Evolutionary conservation across 495 filamentous ascomycete genomes (phyloP).

Genomic region (Physcia stellaris): DNA sequence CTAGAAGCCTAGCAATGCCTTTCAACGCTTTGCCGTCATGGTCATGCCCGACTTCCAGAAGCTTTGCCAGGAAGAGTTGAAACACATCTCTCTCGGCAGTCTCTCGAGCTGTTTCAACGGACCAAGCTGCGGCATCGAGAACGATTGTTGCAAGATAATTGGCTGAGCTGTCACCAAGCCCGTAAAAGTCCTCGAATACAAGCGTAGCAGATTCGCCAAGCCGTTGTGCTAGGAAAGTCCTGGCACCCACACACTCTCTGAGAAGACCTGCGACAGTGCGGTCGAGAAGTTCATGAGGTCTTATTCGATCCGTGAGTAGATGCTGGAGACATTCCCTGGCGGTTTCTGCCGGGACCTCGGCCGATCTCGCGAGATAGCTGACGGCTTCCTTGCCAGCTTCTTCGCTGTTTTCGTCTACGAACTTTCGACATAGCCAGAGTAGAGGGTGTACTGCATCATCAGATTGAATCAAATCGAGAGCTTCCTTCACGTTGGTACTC

Average conservation of each 20-base stretch:
- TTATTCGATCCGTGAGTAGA: constrained; percentile 30
- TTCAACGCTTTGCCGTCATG: constrained; percentile 45
- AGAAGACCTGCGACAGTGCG: constrained; percentile 47
- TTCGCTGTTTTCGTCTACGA: constrained; percentile 36
- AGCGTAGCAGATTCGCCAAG: constrained; percentile 35
- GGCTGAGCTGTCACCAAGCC: constrained; percentile 45
- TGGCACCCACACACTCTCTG: constrained; percentile 38
- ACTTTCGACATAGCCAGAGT: constrained; percentile 39
- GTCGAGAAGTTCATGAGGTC: constrained; percentile 34
- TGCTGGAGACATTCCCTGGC: constrained; percentile 41
- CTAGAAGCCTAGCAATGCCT: constrained; percentile 47
- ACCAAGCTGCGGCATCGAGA: constrained; percentile 44
- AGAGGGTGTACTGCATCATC: constrained; percentile 35
- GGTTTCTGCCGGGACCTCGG: constrained; percentile 36
- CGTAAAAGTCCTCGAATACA: constrained; percentile 44
- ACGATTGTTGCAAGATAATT: constrained; percentile 43
- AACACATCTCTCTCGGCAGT: constrained; percentile 48
- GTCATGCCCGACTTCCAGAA: constrained; percentile 49
- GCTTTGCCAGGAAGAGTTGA: constrained; percentile 47
- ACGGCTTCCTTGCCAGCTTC: constrained; percentile 43
- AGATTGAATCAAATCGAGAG: constrained; percentile 35
- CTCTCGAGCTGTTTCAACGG: constrained; percentile 31
- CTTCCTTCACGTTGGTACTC: constrained; percentile 36
- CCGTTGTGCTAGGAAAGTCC: constrained; percentile 35
- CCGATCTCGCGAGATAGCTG: constrained; percentile 37